phyloP scores from a whole-genome alignment of 1,139 yeast genomes.

The Scheffersomyces insectosa region DNA sequence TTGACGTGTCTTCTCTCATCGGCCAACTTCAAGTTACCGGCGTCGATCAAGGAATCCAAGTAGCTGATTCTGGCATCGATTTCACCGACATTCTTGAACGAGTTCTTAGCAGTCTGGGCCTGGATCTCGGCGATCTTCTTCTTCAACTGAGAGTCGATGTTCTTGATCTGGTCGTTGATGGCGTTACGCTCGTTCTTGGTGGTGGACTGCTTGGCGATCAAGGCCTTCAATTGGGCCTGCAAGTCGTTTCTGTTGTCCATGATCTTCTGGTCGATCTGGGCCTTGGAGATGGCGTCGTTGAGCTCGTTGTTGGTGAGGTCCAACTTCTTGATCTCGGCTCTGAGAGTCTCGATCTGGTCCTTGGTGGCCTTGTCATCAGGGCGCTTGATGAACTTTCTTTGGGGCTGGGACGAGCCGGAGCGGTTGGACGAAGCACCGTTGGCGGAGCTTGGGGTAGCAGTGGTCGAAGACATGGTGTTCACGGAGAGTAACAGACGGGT shows the following conservation, averaged over 20 bases:
- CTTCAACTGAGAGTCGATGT: slow-evolving; percentile 70
- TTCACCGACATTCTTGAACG: slow-evolving; percentile 72
- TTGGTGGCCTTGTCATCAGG: slow-evolving; percentile 72
- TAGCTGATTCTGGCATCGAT: slow-evolving; percentile 71
- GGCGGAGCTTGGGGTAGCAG: slow-evolving; percentile 20
- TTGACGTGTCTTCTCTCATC: slow-evolving; percentile 86
- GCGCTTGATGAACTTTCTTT: slow-evolving; percentile 62
- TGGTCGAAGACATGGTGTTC: slow-evolving; percentile 5
- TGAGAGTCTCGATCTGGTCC: slow-evolving; percentile 58
- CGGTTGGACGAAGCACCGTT: slow-evolving; percentile 5
- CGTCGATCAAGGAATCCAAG: slow-evolving; percentile 73
- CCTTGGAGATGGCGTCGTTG: slow-evolving; percentile 43
- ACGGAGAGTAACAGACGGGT: slow-evolving; percentile 1
- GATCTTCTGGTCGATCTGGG: slow-evolving; percentile 32
- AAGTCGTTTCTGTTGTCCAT: slow-evolving; percentile 60
- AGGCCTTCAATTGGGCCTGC: slow-evolving; percentile 62
- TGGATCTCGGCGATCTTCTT: slow-evolving; percentile 77
- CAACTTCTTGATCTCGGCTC: slow-evolving; percentile 69
- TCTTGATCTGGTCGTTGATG: slow-evolving; percentile 71
- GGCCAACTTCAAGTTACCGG: slow-evolving; percentile 83
- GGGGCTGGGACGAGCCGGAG: slow-evolving; percentile 4
- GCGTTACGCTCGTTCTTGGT: slow-evolving; percentile 69
- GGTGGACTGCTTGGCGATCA: slow-evolving; percentile 66
- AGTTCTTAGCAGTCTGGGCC: slow-evolving; percentile 66
- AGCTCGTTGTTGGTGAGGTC: slow-evolving; percentile 51